Base-by-base conservation (phyloP, 202 grass and related monocot genomes). In the Saccharum hybrid region DNA sequence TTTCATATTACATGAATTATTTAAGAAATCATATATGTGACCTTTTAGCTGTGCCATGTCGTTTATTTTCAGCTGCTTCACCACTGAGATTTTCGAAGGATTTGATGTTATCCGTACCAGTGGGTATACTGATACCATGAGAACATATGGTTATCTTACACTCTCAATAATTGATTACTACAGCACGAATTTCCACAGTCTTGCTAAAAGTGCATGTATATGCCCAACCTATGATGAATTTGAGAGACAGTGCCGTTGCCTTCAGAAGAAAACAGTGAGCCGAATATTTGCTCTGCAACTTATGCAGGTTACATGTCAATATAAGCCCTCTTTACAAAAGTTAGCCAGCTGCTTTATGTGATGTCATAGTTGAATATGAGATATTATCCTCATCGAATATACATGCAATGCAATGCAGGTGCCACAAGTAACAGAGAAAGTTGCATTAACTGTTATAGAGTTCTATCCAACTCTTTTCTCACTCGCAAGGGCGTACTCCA, bases 21-120 rank as follows among this genome's bases (percentile, higher is more conserved):
- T 69, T 46, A 81, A 28, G 41, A 31, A 4, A 45, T 5, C 19
- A 76, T 13, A 77, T 82, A 15, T 66, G 59, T 66, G 15, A 6
- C 11, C 13, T 82, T 72, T 76, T 45, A 66, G 66, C 23, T 75
- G 43, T 1, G 57, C 5, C 39, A 21, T 82, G 22, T 4, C 49
- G 42, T 88, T 85, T 89, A 43, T 90, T 87, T 87, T 72, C 91
- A 96, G 91, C n/a, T 99, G 96, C 77, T 94, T 94, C 31, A 99
- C 93, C 64, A 99, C 89, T 82, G 91, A 96, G 79, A 86, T 96
- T 68, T 83, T 88, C 26, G 89, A 99, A 81, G 96, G 96, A 70
- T 99, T 99, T 92, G 93, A 99, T 92, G 91, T 99, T 81, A 89
- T 90, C 39, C 90, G 86, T 84, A 96, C 96, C 19, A 89, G 36